Conservation (phyloP, 352 stramenopile species). For the Pythium vanterpoolii region DNA sequence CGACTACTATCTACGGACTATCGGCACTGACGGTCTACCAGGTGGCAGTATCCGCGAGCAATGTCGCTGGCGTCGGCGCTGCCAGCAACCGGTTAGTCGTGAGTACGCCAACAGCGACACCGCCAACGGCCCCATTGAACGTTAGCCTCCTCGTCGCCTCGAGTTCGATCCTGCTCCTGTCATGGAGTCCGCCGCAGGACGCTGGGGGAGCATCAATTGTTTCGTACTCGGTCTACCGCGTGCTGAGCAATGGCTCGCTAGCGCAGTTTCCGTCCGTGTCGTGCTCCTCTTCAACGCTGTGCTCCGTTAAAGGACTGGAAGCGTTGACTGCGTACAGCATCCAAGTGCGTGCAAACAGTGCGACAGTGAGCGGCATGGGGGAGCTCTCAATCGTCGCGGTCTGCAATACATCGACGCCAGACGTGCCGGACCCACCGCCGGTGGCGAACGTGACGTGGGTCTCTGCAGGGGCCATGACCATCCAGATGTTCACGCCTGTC, state of each 20-base stretch:
- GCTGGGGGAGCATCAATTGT: slow-evolving; percentile 41
- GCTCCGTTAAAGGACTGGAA: slow-evolving; percentile 33
- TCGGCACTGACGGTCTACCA: slow-evolving; percentile 46
- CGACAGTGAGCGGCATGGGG: slow-evolving; percentile 26
- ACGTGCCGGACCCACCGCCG: slow-evolving; percentile 39
- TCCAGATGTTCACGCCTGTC: slow-evolving; percentile 43
- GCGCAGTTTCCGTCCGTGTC: slow-evolving; percentile 23
- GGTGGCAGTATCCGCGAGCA: slow-evolving; percentile 32
- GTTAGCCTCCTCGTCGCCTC: slow-evolving; percentile 31
- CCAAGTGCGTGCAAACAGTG: slow-evolving; percentile 32
- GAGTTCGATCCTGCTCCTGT: slow-evolving; percentile 39
- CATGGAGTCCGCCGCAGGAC: slow-evolving; percentile 47
- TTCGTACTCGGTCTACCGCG: slow-evolving; percentile 47
- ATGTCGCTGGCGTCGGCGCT: slow-evolving; percentile 26
- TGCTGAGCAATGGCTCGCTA: slow-evolving; percentile 7
- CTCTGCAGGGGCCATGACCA: slow-evolving; percentile 50
- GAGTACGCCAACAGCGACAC: slow-evolving; percentile 24
- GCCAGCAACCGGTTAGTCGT: slow-evolving; percentile 25
- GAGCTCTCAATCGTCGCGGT: slow-evolving; percentile 22
- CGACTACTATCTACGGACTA: slow-evolving; percentile 38
- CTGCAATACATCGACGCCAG: slow-evolving; percentile 35
- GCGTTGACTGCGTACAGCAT: slow-evolving; percentile 44
- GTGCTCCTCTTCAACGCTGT: slow-evolving; percentile 34
- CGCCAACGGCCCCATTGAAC: slow-evolving; percentile 28
- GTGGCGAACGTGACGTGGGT: slow-evolving; percentile 25